phyloP scores from a whole-genome alignment of 2,329 filamentous ascomycete species.

The Clonostachys byssicola region DNA sequence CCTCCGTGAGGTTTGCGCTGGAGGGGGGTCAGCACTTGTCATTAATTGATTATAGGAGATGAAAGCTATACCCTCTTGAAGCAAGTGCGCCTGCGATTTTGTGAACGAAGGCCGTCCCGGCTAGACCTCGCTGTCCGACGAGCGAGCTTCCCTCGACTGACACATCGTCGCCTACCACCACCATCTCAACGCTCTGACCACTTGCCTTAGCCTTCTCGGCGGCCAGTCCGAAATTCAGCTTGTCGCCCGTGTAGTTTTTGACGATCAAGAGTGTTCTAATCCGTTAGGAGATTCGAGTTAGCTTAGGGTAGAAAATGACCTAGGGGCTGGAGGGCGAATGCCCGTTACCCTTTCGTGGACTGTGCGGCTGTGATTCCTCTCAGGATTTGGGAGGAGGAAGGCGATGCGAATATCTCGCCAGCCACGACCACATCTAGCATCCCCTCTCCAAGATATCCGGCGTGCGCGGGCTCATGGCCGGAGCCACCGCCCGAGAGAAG shows the following conservation, averaged over 20 bases:
- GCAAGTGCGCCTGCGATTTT: conserved; percentile 87
- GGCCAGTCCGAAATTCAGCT: conserved; percentile 90
- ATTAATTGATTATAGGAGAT: too few species aligned
- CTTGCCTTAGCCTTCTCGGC: conserved; percentile 86
- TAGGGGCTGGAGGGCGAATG: too few species aligned
- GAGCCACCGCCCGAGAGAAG: conserved; percentile 85
- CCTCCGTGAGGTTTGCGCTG: conserved; percentile 57
- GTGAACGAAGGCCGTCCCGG: conserved; percentile 84
- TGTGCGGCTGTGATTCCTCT: conserved; percentile 59
- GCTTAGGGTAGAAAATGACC: too few species aligned
- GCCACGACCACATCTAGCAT: conserved; percentile 81
- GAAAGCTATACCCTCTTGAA: conserved; percentile 49
- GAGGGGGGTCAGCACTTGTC: too few species aligned
- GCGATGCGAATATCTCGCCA: conserved; percentile 82
- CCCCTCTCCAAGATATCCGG: conserved; percentile 78
- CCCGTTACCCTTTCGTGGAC: too few species aligned
- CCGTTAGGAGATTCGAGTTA: too few species aligned
- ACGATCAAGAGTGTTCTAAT: conserved; percentile 62
- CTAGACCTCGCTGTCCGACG: conserved; percentile 85
- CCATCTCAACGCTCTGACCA: conserved; percentile 77
- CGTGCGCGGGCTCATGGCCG: conserved; percentile 87
- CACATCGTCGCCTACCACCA: conserved; percentile 88
- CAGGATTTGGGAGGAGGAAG: conserved; percentile 77
- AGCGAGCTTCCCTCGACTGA: conserved; percentile 82
- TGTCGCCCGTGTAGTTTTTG: conserved; percentile 91